These are phyloP conservation scores for Peltaster fructicola DNA, from an alignment of 2,329 filamentous ascomycete species.

Conservation along the genomic window DNA sequence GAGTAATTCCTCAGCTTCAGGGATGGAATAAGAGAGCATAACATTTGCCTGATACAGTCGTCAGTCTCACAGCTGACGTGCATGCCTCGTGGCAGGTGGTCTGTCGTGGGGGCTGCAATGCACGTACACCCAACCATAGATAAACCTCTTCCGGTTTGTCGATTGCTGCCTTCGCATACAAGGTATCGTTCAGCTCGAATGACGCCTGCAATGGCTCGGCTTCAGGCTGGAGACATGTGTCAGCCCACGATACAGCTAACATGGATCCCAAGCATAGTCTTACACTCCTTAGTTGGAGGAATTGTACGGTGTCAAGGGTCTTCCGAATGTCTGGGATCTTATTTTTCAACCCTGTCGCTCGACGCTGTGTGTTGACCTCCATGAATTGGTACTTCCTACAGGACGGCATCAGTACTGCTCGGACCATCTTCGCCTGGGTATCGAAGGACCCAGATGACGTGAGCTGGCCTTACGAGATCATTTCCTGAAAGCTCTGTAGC, in stretches of 20 bases:
- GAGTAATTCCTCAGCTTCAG: slow-evolving; percentile 68
- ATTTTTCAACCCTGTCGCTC: slow-evolving; percentile 65
- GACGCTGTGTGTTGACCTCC: slow-evolving; percentile 80
- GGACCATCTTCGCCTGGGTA: too few species aligned
- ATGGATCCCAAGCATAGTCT: slow-evolving; percentile 1
- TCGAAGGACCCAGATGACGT: too few species aligned
- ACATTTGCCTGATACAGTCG: slow-evolving; percentile 58
- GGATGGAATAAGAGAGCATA: slow-evolving; percentile 87
- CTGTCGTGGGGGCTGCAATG: background rate
- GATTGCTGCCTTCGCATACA: slow-evolving; percentile 76
- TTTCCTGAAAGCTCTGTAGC: slow-evolving; percentile 72
- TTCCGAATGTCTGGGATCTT: slow-evolving; percentile 97
- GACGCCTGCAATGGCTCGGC: slow-evolving; percentile 68
- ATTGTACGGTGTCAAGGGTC: slow-evolving; percentile 79
- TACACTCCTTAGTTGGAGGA: slow-evolving; percentile 61
- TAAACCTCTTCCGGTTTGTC: slow-evolving; percentile 80
- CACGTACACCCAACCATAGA: slow-evolving; percentile 75
- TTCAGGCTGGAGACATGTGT: slow-evolving; percentile 18
- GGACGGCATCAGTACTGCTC: slow-evolving; percentile 4
- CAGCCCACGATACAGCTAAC: background rate
- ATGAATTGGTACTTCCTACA: slow-evolving; percentile 97
- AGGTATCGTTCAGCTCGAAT: slow-evolving; percentile 90
- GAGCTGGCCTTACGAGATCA: slow-evolving; percentile 73
- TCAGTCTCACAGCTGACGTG: background rate
- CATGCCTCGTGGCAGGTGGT: background rate